Base-by-base conservation (phyloP, 768 basidiomycete genomes). In the Grammothele lineata region DNA sequence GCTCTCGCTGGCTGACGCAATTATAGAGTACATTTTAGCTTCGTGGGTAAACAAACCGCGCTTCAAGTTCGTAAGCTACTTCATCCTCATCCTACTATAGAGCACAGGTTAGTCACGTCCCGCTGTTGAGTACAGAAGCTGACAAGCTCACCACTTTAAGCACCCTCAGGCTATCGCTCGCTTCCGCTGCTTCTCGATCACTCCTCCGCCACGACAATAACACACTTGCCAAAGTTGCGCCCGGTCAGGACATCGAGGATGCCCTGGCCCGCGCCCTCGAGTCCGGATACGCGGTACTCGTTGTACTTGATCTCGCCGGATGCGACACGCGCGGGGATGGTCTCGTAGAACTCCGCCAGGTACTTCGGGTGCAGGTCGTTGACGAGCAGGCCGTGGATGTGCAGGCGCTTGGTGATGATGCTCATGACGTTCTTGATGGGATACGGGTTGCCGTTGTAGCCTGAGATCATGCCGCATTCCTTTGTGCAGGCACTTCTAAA, bases 221-320 rank as follows among this genome's bases (percentile, higher is more conserved):
- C 63, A 14, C 56, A 61, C 56, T 71, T 71, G 3, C 58, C 67
- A 2, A 47, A 57, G 48, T 67, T 62, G 11, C 37, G 50, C 8
- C 69, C 69, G 23, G 51, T 57, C 57, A 64, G 60, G 35, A 70
- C 56, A n/a, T 62, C 61, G 15, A 57, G 7, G 23, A 72, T 48
- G 18, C 63, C 68, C 46, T 68, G 54, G 0, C 64, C 65, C 1
- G 57, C 62, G 24, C 61, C 51, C 46, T 65, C 57, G 6, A 72
- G 51, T 2, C 69, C 63, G 37, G 57, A 37, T 38, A 36, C 15
- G 12, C 6, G 8, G 48, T 70, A 50, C 55, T 74, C 65, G 45
- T 57, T 45, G 53, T 66, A 62, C 57, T 69, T 63, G 57, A 73
- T 57, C 57, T 67, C 43, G 30, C 70, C 66, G 40, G 51, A 27